Percentiles rank a stretch among this genome's conserved stretches.
Evolutionary conservation across 768 basidiomycete genomes (phyloP).

Genomic region (Suillus tomentosus): DNA sequence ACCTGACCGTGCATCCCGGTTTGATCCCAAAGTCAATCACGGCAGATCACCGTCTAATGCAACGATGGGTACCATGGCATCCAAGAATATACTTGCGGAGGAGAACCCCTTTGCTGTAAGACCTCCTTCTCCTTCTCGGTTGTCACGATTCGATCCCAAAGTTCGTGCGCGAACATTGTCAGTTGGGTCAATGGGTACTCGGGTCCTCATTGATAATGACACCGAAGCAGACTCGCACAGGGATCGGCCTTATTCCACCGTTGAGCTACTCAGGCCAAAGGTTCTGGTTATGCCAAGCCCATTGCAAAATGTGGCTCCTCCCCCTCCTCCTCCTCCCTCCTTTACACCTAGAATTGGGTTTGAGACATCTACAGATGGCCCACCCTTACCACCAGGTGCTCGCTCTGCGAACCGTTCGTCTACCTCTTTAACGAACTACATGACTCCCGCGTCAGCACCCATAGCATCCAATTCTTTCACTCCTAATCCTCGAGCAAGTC

Average conservation of each 20-base stretch:
- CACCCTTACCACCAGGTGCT: conserved; percentile 77
- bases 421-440: conserved; percentile 30
- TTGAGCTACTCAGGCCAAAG: conserved; percentile 84
- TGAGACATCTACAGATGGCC: conserved; percentile 64
- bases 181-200: conserved; percentile 66
- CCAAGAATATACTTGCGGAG: conserved; percentile 37
- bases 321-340: conserved; percentile 35
- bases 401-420: conserved; percentile 57
- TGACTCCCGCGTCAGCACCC: conserved; percentile 39
- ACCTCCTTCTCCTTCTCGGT: conserved; percentile 58
- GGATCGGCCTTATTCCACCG: conserved; percentile 68
- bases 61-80: conserved; percentile 43
- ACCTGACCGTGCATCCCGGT: conserved; percentile 42
- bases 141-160: conserved; percentile 85
- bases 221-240: conserved; percentile 34
- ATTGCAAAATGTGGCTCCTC: conserved; percentile 52
- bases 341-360: conserved; percentile 56
- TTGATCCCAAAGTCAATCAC: conserved; percentile 43
- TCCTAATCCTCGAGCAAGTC: conserved; percentile 72
- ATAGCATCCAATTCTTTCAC: conserved; percentile 67
- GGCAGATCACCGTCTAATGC: conserved; percentile 47
- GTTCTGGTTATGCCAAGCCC: conserved; percentile 95
- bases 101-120: conserved; percentile 72
- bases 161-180: conserved; percentile 63
- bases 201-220: conserved; percentile 60